Conservation (phyloP, 805 yeast genomes). For the Lachancea nothofagi region DNA sequence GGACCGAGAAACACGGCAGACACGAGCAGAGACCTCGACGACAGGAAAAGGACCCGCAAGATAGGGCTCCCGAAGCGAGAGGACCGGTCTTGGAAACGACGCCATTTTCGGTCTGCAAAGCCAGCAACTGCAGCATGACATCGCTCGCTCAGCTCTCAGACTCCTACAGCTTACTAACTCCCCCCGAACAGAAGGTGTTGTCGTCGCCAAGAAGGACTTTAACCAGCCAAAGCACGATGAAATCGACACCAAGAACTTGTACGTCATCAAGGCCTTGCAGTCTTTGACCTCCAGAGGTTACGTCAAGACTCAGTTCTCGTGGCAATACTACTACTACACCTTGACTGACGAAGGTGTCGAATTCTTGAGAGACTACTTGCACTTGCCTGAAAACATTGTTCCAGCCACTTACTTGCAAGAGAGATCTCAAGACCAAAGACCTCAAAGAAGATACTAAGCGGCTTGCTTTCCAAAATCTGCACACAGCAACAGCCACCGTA, state of each 20-base stretch:
- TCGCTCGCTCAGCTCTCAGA: not conserved
- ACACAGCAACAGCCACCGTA: too few species aligned
- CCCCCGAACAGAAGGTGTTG: conserved; percentile 81
- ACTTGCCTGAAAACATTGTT: conserved; percentile 97
- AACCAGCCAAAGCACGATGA: conserved; percentile 97
- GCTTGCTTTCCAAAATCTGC: too few species aligned
- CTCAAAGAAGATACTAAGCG: conserved; percentile 38
- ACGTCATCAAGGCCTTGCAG: conserved; percentile 97
- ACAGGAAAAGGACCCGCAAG: too few species aligned
- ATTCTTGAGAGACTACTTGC: conserved; percentile 95
- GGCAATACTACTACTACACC: conserved; percentile 99
- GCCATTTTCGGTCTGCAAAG: too few species aligned
- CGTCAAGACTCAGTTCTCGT: conserved; percentile 99
- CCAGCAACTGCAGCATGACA: not conserved
- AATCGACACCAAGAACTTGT: conserved; percentile 96
- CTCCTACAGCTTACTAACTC: conserved; percentile 4
- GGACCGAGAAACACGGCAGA: too few species aligned
- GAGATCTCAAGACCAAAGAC: conserved; percentile 74
- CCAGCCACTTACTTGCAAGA: conserved; percentile 97
- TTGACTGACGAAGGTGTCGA: conserved; percentile 99
- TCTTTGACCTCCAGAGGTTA: conserved; percentile 97
- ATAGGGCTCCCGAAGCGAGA: too few species aligned
- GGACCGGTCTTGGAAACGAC: too few species aligned
- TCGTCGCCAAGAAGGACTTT: conserved; percentile 98
- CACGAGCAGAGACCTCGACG: too few species aligned